A percentile compares a stretch with the other conserved stretches of the same genome.
Evolutionary conservation across 2,329 filamentous ascomycete genomes (phyloP).

Genomic region (Tolypocladium sp.): DNA sequence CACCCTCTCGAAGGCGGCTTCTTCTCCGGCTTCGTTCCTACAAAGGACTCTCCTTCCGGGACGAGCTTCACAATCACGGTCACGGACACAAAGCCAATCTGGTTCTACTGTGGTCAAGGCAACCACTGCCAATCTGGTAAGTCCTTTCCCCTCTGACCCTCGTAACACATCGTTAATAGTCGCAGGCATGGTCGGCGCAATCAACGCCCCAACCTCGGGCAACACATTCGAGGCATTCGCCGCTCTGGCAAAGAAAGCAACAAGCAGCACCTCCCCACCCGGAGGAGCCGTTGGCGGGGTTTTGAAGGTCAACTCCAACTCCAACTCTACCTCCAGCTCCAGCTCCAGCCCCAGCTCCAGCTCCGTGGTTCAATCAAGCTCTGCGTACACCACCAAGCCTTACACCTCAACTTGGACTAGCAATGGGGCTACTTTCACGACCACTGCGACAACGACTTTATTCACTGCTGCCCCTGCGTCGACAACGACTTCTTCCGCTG

Average conservation of each 20-base stretch:
- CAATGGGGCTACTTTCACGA: neutral
- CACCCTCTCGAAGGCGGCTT: neutral
- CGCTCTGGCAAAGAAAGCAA: neutral
- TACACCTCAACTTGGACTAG: neutral
- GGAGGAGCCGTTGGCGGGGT: neutral
- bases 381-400: neutral
- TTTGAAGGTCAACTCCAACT: neutral
- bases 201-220: slow-evolving; percentile 28
- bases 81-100: slow-evolving; percentile 42
- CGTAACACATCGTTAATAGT: neutral
- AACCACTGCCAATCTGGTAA: slow-evolving; percentile 53
- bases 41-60: slow-evolving; percentile 8
- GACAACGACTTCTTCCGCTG: neutral
- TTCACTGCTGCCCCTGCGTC: neutral
- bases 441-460: neutral
- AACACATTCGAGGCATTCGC: neutral
- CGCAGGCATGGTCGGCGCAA: neutral
- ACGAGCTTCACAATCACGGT: slow-evolving; percentile 11
- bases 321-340: neutral
- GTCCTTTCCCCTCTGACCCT: slow-evolving; percentile 7
- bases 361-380: neutral
- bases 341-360: neutral
- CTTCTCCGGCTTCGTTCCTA: slow-evolving; percentile 26
- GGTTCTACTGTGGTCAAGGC: slow-evolving; percentile 47
- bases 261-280: neutral